Conservation (phyloP, 495 filamentous ascomycete genomes). For the Trichoderma gamsii region DNA sequence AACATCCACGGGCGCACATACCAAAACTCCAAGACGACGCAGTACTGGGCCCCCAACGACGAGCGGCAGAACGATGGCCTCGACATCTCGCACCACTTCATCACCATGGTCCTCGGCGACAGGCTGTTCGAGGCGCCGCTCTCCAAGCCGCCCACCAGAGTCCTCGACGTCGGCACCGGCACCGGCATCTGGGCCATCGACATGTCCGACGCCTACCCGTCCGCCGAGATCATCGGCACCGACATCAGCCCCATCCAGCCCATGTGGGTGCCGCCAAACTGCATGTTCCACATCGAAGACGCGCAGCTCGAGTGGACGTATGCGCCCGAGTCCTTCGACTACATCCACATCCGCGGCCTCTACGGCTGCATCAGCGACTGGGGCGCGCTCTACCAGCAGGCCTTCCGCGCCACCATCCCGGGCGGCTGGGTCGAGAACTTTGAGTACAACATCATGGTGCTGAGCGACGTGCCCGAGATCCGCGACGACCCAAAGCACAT, state of each 20-base stretch:
- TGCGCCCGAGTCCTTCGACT: constrained; percentile 44
- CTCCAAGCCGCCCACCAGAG: constrained; percentile 25
- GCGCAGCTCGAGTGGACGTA: constrained; percentile 45
- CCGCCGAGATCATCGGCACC: constrained; percentile 47
- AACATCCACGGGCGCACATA: constrained; percentile 21
- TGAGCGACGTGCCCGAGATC: constrained; percentile 33
- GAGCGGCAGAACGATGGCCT: constrained; percentile 30
- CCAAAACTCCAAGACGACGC: constrained; percentile 19
- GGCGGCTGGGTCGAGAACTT: constrained; percentile 38
- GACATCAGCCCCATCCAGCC: constrained; percentile 37
- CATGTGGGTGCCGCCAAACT: constrained; percentile 39
- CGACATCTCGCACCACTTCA: constrained; percentile 34
- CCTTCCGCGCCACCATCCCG: constrained; percentile 26
- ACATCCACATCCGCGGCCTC: constrained; percentile 54
- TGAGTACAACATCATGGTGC: constrained; percentile 29
- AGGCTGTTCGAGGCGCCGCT: constrained; percentile 53
- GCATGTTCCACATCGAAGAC: constrained; percentile 50
- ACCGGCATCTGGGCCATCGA: constrained; percentile 28
- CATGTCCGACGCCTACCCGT: constrained; percentile 38
- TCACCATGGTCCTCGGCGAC: constrained; percentile 31
- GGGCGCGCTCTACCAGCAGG: constrained; percentile 33
- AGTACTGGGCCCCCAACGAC: constrained; percentile 28
- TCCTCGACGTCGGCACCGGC: constrained; percentile 50
- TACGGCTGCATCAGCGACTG: constrained; percentile 53
- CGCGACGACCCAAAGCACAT: constrained; percentile 31